Conservation (phyloP, 306 rosid species). For the Quercus parvula region DNA sequence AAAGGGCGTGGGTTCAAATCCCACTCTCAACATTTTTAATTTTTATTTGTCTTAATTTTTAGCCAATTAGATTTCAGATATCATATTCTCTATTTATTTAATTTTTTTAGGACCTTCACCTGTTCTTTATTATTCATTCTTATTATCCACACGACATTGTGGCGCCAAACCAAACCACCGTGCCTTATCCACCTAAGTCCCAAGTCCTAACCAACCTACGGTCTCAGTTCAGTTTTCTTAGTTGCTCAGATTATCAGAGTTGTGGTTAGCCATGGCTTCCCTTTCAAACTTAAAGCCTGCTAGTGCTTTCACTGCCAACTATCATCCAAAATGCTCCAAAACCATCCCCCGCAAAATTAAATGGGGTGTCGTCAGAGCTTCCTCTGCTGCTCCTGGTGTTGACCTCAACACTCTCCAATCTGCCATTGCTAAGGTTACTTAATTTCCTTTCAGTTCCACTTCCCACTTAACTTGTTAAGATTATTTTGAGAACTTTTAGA, state of each 20-base stretch:
- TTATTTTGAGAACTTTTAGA: too few relatives aligned
- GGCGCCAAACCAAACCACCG: conserved; percentile 17
- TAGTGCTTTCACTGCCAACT: background rate
- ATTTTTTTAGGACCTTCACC: too few relatives aligned
- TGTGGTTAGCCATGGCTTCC: conserved; percentile 20
- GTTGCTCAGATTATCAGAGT: background rate
- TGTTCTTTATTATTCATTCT: too few relatives aligned
- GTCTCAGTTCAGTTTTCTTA: background rate
- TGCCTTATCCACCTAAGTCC: conserved; percentile 15
- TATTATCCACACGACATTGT: background rate
- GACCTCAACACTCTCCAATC: conserved; percentile 72
- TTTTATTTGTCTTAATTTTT: too few relatives aligned
- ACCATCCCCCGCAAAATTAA: conserved; percentile 22
- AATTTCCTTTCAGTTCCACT: background rate
- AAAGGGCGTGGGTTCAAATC: conserved; percentile 37
- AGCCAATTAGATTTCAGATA: too few relatives aligned
- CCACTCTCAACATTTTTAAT: conserved; percentile 29
- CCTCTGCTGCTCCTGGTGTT: conserved; percentile 73
- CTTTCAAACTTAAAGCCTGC: conserved; percentile 2
- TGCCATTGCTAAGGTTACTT: conserved; percentile 70
- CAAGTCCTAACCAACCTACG: too few relatives aligned
- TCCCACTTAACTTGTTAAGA: background rate
- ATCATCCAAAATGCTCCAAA: conserved; percentile 13
- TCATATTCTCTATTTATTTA: too few relatives aligned
- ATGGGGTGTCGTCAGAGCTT: conserved; percentile 42